These are phyloP conservation scores for Penstemon davidsonii DNA, from an alignment of 257 asterid species.

Conservation along the genomic window DNA sequence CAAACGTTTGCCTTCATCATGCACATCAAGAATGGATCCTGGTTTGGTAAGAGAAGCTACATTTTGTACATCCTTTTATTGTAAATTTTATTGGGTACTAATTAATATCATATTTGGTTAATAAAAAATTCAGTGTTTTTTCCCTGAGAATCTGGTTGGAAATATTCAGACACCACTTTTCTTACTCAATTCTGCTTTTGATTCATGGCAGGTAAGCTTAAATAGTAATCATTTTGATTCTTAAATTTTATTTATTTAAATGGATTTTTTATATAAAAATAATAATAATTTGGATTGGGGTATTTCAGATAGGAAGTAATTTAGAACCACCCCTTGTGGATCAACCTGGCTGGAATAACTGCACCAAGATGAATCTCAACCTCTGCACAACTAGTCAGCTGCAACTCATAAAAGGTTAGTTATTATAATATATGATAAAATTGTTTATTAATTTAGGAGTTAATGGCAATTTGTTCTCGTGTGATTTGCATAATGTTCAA, in stretches of 20 bases:
- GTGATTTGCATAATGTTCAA: no score
- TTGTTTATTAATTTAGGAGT: no score
- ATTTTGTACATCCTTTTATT: no score
- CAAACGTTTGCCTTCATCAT: background rate
- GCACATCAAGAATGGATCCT: background rate
- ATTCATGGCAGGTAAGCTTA: constrained; percentile 1
- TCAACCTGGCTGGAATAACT: background rate
- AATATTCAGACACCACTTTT: constrained; percentile 18
- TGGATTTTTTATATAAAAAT: no score
- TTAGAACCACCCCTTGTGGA: background rate
- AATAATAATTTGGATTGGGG: no score
- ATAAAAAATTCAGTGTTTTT: constrained; percentile 16
- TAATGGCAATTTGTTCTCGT: no score
- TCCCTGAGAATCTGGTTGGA: constrained; percentile 19
- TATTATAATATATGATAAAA: background rate
- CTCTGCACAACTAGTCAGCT: background rate
- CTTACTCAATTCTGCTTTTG: constrained; percentile 20
- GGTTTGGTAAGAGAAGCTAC: background rate
- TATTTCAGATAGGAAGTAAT: background rate
- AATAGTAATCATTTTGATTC: no score
- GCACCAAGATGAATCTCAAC: background rate
- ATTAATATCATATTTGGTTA: no score
- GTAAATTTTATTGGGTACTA: no score
- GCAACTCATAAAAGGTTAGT: background rate
- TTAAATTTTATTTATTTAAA: background rate